Evolutionary conservation across 2,329 filamentous ascomycete species (phyloP), one percentile per base, ranked within the genome.

Genomic region (Penicillium sp.): DNA sequence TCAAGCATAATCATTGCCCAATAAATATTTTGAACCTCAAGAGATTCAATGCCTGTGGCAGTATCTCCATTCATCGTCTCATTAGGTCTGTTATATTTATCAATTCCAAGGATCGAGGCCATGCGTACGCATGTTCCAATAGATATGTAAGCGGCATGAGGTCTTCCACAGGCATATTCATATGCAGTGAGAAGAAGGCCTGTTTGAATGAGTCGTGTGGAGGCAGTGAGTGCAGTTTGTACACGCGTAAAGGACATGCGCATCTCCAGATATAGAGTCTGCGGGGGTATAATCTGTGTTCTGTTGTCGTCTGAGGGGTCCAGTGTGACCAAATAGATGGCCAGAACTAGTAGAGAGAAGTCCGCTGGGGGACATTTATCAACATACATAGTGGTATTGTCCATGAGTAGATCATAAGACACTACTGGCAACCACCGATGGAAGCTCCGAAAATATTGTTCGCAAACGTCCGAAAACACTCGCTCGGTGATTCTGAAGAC

Each of bases 1-100:
- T 55, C 53, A 7, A 55, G 27, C 35, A 50, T 45, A 23, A 55
- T 50, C 5, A 55, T 45, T 45, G 26, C 46, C 53, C 53, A 50
- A 14, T 49, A 49, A 10, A 55, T 50, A 43, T 50, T 55, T 45
- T 29, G 46, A 27, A 10, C 21, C 10, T 55, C 53, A 37, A 35
- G 39, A n/a, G 19, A 8, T 23, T 6, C 23, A 8, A 33, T 3
- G 1, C 3, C 9, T 13, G 13, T 11, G 2, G 19, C 19, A 10
- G 16, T 5, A 3, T 31, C 25, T 11, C 11, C 16, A 27, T 26
- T 21, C n/a, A 10, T 9, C 0, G 3, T 7, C 19, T 14, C 13
- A 26, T 19, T 29, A 7, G 19, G 11, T 37, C 4, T 29, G 25
- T 25, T 13, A 14, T 16, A n/a, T n/a, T 14, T 31, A 43, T 43